Conservation (phyloP, 2,329 filamentous ascomycete genomes). For the Phyllosticta citribraziliensis region DNA sequence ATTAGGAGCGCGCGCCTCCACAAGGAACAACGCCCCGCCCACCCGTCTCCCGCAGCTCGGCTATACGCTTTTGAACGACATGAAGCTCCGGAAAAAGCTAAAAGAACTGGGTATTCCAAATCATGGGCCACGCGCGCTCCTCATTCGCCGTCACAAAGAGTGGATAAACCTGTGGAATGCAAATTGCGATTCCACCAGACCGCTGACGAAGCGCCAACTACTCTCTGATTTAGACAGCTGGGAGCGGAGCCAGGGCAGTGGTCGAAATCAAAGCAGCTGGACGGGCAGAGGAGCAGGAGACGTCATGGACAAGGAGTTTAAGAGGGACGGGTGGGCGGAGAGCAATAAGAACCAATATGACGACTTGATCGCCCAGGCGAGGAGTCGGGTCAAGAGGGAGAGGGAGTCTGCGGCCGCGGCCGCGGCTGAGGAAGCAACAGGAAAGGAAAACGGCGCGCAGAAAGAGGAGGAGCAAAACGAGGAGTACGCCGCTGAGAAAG, state of each 20-base stretch:
- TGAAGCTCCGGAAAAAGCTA: conserved; percentile 68
- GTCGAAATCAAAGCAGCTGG: conserved; percentile 23
- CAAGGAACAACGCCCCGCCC: conserved; percentile 26
- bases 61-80: conserved; percentile 79
- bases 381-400: conserved; percentile 38
- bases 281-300: conserved; percentile 24
- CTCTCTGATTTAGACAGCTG: conserved; percentile 72
- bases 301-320: conserved; percentile 82
- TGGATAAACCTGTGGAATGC: conserved; percentile 97
- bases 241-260: conserved; percentile 60
- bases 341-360: conserved; percentile 68
- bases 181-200: conserved; percentile 76
- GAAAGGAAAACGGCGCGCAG: neutral
- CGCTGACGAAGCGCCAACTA: conserved; percentile 61
- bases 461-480: neutral
- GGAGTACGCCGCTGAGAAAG: neutral
- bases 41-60: conserved; percentile 61
- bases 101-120: conserved; percentile 67
- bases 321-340: conserved; percentile 63
- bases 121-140: conserved; percentile 55
- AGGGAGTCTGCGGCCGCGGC: conserved; percentile 22
- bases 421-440: conserved; percentile 15
- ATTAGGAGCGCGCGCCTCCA: conserved; percentile 5
- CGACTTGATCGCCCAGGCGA: conserved; percentile 67
- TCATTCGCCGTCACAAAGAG: conserved; percentile 77